Evolutionary conservation across 2,329 filamentous ascomycete genomes (phyloP), one percentile per base, ranked within the genome.

Genomic region (Diplodia scrobiculata): DNA sequence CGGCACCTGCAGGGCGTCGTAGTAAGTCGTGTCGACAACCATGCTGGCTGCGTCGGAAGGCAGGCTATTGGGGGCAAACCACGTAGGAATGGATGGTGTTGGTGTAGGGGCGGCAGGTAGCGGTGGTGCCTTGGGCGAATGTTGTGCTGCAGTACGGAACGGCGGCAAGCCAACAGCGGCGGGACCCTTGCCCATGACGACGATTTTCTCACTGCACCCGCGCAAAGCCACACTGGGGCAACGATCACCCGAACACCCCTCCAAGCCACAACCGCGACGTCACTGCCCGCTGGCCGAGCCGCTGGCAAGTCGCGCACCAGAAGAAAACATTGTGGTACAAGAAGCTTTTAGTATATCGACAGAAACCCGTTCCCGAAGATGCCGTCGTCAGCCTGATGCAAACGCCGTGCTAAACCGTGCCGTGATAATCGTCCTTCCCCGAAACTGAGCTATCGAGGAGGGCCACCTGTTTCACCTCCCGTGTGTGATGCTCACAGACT

Each of bases 21-120:
- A 96, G 80, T 96, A 96, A 72, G 87, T 82, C 67, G 91, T 96
- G 79, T 96, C 92, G 73, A 90, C 90, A 73, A 95, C 92, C 92
- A 96, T 96, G 17, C 17, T 62, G 45, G 75, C 74, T 82, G 75
- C 6, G 63, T 48, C 45, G 63, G 48, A 53, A 67, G 53, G 29
- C 38, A 52, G 65, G 53, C 63, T 47, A 45, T 47, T 27, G 63
- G 53, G 36, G 41, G n/a, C 11, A 45, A 34, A 4, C 27, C 17
- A 10, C 27, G 27, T 67, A 54, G 47, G 54, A 41, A 52, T 58
- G 64, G 14, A 32, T 34, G 32, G 19, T 25, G 17, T 54, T 51
- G 4, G 47, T 13, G 45, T 9, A 25, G 59, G 14, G 9, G 5
- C 21, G 45, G 62, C 11, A n/a, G 60, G 48, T 19, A 50, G 48